phyloP scores from a whole-genome alignment of 441 rosid genomes.

The Melianthus villosus region DNA sequence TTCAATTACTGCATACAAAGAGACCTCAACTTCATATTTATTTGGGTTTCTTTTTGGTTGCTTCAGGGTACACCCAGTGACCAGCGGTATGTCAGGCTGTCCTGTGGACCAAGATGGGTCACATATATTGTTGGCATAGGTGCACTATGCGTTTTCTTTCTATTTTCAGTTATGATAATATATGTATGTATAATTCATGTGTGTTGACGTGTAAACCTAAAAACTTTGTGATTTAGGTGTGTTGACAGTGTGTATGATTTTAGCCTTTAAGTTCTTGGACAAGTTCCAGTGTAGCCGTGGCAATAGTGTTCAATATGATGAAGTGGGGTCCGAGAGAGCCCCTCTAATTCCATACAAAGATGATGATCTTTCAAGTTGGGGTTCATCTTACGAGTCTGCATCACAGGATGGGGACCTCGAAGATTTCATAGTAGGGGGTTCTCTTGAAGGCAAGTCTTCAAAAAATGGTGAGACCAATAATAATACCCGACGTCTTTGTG shows the following conservation, averaged over 20 bases:
- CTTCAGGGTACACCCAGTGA: constrained; percentile 35
- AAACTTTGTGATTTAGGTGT: no score
- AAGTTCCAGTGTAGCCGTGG: constrained; percentile 28
- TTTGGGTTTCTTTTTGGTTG: constrained; percentile 12
- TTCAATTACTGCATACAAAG: no score
- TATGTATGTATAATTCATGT: no score
- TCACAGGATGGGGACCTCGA: constrained; percentile 63
- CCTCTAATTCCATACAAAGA: constrained; percentile 68
- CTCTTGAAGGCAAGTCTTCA: constrained; percentile 26
- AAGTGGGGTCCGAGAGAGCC: constrained; percentile 31
- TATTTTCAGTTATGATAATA: no score
- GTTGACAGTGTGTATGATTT: constrained; percentile 48
- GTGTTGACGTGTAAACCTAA: no score
- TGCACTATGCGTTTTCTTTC: constrained; percentile 14
- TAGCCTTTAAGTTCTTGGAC: constrained; percentile 41
- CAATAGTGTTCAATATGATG: constrained; percentile 22
- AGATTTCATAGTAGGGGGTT: constrained; percentile 23
- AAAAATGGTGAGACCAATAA: constrained; percentile 48
- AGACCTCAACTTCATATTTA: no score
- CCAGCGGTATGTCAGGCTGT: constrained; percentile 54
- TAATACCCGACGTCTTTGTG: constrained; percentile 72
- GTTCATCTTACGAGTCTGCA: constrained; percentile 73
- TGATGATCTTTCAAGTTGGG: constrained; percentile 88
- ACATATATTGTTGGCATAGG: constrained; percentile 76
- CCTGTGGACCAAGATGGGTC: constrained; percentile 85